Evolutionary conservation across 225 moss, liverwort and hornwort species (phyloP).

Genomic region (Marchantia polymorpha): DNA sequence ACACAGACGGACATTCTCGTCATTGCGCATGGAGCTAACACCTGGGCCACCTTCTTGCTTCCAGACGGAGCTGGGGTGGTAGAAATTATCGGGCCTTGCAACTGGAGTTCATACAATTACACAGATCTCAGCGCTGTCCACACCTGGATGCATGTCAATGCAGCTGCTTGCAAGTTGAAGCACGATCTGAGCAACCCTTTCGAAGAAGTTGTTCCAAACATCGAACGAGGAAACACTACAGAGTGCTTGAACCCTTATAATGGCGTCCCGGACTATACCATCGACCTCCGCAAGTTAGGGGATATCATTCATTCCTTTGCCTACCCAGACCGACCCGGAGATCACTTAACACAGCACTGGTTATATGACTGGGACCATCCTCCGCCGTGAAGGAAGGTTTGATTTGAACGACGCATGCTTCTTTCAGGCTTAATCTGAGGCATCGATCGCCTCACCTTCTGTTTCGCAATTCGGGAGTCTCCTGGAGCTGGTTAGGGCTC

Average conservation of each 20-base stretch:
- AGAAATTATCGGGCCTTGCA: conserved; percentile 51
- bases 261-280: conserved; percentile 43
- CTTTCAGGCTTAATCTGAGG: too few species aligned
- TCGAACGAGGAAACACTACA: conserved; percentile 39
- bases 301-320: conserved; percentile 37
- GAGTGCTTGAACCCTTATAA: conserved; percentile 31
- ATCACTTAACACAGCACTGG: conserved; percentile 46
- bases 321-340: conserved; percentile 27
- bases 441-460: too few species aligned
- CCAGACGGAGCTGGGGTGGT: conserved; percentile 50
- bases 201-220: conserved; percentile 21
- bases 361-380: conserved; percentile 34
- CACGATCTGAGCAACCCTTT: conserved; percentile 50
- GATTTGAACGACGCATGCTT: background rate
- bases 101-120: conserved; percentile 38
- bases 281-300: conserved; percentile 33
- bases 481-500: too few species aligned
- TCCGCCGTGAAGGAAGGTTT: background rate
- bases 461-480: too few species aligned
- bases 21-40: conserved; percentile 54
- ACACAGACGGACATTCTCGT: conserved; percentile 41
- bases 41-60: conserved; percentile 49
- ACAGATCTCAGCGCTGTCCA: conserved; percentile 35
- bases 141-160: conserved; percentile 51
- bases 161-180: conserved; percentile 35